Evolutionary conservation across 352 stramenopile genomes (phyloP).

Genomic region (Peronosclerospora sorghi): DNA sequence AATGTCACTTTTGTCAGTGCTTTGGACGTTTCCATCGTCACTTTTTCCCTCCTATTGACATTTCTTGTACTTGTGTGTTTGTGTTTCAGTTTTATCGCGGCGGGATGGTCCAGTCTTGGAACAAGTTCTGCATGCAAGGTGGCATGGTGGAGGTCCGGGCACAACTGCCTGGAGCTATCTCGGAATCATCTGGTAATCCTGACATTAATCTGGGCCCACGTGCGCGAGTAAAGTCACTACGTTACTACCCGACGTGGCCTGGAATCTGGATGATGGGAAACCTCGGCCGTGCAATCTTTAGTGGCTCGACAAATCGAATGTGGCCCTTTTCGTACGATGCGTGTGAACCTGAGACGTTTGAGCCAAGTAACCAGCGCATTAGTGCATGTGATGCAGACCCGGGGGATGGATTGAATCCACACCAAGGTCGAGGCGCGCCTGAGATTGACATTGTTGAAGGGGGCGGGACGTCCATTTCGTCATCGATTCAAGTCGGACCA

Average conservation of each 20-base stretch:
- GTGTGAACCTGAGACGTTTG: constrained; percentile 45
- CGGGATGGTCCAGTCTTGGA: constrained; percentile 87
- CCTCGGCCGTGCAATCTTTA: constrained; percentile 88
- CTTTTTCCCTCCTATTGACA: constrained; percentile 11
- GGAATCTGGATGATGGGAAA: constrained; percentile 93
- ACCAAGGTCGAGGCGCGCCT: constrained; percentile 78
- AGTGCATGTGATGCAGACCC: constrained; percentile 80
- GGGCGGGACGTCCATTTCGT: constrained; percentile 62
- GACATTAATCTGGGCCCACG: constrained; percentile 28
- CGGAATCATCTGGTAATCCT: constrained; percentile 27
- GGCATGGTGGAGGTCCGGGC: constrained; percentile 82
- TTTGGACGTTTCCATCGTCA: not conserved
- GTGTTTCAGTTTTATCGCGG: constrained; percentile 34
- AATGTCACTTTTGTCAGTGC: constrained; percentile 30
- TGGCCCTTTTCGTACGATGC: constrained; percentile 91
- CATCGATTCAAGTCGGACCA: constrained; percentile 48
- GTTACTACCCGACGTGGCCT: constrained; percentile 74
- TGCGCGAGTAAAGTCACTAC: constrained; percentile 14
- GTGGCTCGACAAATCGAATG: constrained; percentile 82
- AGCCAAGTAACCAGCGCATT: constrained; percentile 35
- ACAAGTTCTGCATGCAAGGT: constrained; percentile 90
- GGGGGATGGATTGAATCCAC: constrained; percentile 82
- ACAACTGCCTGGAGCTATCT: constrained; percentile 55
- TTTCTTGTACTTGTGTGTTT: constrained; percentile 22
- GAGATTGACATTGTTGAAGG: constrained; percentile 93